Percentiles rank a stretch among this genome's conserved stretches.
Conservation (phyloP, 768 basidiomycete genomes). For the Mrakia hoshinonis region DNA sequence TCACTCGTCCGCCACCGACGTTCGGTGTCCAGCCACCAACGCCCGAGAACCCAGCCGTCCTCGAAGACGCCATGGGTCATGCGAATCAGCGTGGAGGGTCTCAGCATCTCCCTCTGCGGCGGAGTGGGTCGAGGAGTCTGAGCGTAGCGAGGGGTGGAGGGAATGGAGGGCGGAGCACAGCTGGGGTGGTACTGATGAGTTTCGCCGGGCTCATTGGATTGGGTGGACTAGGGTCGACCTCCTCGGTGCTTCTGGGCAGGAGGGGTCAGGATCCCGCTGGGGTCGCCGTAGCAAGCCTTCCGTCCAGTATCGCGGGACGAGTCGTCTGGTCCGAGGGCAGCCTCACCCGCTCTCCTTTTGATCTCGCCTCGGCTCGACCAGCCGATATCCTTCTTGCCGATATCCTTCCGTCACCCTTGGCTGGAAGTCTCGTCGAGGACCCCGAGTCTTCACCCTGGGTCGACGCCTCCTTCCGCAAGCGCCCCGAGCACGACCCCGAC, state of each 20-base stretch:
- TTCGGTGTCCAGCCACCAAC: conserved; percentile 15
- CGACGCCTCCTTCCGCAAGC: not conserved
- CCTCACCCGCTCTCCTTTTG: not conserved
- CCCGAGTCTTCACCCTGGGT: not conserved
- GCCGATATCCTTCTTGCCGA: not conserved
- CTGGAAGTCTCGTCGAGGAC: not conserved
- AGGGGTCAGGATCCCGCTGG: not conserved
- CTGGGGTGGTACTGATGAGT: conserved; percentile 19
- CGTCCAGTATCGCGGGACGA: not conserved
- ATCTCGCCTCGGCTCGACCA: not conserved
- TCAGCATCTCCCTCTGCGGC: not conserved
- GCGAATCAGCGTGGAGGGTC: not conserved
- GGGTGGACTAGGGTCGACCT: not conserved
- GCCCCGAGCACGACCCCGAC: not conserved
- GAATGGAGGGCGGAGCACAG: not conserved
- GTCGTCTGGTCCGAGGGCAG: conserved; percentile 1
- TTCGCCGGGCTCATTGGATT: conserved; percentile 12
- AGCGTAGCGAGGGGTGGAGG: not conserved
- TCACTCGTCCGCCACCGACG: conserved; percentile 17
- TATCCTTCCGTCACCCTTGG: not conserved
- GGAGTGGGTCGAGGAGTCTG: conserved; percentile 8
- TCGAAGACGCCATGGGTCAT: not conserved
- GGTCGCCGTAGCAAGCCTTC: not conserved
- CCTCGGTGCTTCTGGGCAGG: not conserved
- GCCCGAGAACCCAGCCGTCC: not conserved